Percentiles rank a stretch among this genome's conserved stretches.
Conservation (phyloP, 192 early-diverging fungal genomes). For the Backusella parvicylindrica region DNA sequence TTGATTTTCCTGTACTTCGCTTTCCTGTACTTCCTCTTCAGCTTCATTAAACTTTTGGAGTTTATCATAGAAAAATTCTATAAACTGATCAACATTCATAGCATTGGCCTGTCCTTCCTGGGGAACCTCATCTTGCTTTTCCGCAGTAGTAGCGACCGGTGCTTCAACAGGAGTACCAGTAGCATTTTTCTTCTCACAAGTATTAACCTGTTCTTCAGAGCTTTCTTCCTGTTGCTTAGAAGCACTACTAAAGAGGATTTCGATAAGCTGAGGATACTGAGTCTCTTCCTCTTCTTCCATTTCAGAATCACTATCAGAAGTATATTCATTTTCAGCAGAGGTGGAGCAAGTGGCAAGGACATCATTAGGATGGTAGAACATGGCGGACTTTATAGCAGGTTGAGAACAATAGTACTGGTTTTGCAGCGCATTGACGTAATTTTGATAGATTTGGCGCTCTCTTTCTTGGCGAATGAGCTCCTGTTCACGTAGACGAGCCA, state of each 20-base stretch:
- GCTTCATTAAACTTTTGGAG: neutral
- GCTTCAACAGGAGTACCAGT: neutral
- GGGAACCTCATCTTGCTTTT: neutral
- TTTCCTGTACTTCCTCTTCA: neutral
- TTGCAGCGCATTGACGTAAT: neutral
- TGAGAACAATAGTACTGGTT: neutral
- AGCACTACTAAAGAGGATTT: neutral
- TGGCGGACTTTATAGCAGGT: neutral
- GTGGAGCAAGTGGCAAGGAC: neutral
- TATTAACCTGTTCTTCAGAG: neutral
- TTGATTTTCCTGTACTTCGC: neutral
- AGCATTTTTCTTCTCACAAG: neutral
- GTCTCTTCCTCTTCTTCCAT: neutral
- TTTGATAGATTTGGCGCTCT: neutral
- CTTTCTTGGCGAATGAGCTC: slow-evolving; percentile 1
- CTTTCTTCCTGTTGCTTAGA: neutral
- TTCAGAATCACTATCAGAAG: neutral
- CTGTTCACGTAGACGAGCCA: neutral
- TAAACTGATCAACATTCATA: neutral
- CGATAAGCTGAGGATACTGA: neutral
- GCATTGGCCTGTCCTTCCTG: neutral
- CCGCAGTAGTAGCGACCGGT: too few species aligned
- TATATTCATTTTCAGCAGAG: neutral
- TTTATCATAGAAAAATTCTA: neutral
- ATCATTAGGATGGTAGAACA: neutral